A percentile compares a stretch with the other conserved stretches of the same genome.
Conservation (phyloP, 1,284 basidiomycete species). For the Cryptococcus sp. region DNA sequence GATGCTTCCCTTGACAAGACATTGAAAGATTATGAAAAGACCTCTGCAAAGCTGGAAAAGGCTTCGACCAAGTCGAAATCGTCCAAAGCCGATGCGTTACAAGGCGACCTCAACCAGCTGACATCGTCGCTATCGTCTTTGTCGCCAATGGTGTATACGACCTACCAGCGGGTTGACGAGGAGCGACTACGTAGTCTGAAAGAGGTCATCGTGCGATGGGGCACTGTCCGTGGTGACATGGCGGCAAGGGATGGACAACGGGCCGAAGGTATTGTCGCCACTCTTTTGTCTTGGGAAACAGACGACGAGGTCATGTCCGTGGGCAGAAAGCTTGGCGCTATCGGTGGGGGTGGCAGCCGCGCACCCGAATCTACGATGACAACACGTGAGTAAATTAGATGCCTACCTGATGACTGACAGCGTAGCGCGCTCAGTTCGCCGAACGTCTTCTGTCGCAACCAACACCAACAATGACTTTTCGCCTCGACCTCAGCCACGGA, state of each 20-base stretch:
- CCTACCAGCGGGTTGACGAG: constrained; percentile 50
- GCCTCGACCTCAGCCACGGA: constrained; percentile 27
- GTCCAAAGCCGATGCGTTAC: constrained; percentile 38
- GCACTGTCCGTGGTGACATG: constrained; percentile 48
- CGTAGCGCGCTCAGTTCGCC: constrained; percentile 24
- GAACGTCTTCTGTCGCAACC: constrained; percentile 19
- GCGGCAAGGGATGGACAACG: constrained; percentile 45
- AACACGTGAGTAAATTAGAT: constrained; percentile 19
- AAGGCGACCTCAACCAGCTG: constrained; percentile 39
- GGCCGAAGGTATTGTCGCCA: constrained; percentile 42
- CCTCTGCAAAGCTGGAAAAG: constrained; percentile 47
- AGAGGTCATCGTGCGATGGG: constrained; percentile 51
- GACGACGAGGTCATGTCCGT: constrained; percentile 40
- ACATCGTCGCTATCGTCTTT: constrained; percentile 36
- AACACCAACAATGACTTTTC: constrained; percentile 33
- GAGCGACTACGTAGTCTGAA: constrained; percentile 47
- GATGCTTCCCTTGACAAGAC: constrained; percentile 48
- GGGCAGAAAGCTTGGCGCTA: constrained; percentile 36
- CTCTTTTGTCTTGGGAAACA: constrained; percentile 49
- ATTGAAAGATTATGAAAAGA: constrained; percentile 51
- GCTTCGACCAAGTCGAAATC: constrained; percentile 49
- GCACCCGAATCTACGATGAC: constrained; percentile 16
- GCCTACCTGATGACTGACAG: constrained; percentile 1
- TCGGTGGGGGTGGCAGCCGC: constrained; percentile 17
- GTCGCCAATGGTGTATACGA: constrained; percentile 47